phyloP scores from a whole-genome alignment of 163 green algal genomes.

The Chlorella variabilis region DNA sequence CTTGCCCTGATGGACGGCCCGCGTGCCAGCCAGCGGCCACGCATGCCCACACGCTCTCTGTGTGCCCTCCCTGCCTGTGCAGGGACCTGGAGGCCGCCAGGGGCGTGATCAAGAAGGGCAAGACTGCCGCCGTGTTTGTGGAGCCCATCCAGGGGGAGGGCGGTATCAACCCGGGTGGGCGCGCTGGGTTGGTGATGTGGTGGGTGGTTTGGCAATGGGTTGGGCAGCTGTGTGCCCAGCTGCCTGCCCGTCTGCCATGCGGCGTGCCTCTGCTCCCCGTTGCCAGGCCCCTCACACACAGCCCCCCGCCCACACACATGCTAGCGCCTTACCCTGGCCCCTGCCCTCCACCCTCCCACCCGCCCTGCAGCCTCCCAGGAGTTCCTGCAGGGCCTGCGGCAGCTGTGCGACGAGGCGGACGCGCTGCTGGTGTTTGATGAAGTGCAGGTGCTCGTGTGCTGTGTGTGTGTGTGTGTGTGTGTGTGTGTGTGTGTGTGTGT shows the following conservation, averaged over 20 bases:
- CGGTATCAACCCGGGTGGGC: slow-evolving; percentile 56
- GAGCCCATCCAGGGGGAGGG: slow-evolving; percentile 96
- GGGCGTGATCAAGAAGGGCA: slow-evolving; percentile 67
- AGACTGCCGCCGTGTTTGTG: slow-evolving; percentile 95
- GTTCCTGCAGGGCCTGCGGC: slow-evolving; percentile 88
- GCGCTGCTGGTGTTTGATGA: slow-evolving; percentile 98
- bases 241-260: too few species aligned
- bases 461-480: too few species aligned
- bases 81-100: slow-evolving; percentile 86
- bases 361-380: slow-evolving; percentile 41
- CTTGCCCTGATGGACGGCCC: too few species aligned
- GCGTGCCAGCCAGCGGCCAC: too few species aligned
- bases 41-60: too few species aligned
- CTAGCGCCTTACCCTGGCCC: not conserved
- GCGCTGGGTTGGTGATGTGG: too few species aligned
- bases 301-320: not conserved
- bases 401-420: slow-evolving; percentile 92
- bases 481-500: too few species aligned
- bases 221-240: too few species aligned
- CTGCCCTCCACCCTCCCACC: not conserved
- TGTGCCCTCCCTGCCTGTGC: not conserved
- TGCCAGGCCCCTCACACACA: not conserved
- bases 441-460: slow-evolving; percentile 59
- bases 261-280: too few species aligned
- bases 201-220: too few species aligned